Conservation (phyloP, 805 yeast species). For the Myxozyma neglecta region DNA sequence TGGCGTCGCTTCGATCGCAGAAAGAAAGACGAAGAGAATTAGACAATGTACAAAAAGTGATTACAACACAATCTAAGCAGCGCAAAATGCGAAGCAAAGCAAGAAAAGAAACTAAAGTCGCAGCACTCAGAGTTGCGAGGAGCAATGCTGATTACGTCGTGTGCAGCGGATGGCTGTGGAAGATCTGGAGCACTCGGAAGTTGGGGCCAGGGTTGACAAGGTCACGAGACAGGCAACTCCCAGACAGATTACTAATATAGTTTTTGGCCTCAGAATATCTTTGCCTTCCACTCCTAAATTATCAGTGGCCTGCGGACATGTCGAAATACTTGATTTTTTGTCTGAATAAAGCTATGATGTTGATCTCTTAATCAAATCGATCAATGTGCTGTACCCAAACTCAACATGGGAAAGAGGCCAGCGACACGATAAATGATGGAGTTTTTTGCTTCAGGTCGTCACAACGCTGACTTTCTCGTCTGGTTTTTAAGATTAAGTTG, state of each 20-base stretch:
- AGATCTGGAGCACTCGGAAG: slow-evolving; percentile 3
- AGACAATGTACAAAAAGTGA: not conserved
- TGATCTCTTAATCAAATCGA: no score
- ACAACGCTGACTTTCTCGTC: no score
- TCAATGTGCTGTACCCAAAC: no score
- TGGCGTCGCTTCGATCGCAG: slow-evolving; percentile 1
- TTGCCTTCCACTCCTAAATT: not conserved
- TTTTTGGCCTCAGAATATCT: no score
- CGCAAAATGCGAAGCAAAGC: not conserved
- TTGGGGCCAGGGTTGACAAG: not conserved
- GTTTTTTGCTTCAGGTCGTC: no score
- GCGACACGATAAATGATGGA: no score
- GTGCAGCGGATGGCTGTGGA: slow-evolving; percentile 19
- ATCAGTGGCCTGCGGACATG: no score
- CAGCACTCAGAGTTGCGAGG: not conserved
- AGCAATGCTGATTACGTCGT: slow-evolving; percentile 1
- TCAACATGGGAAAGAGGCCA: no score
- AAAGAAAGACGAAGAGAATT: not conserved
- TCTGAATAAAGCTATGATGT: no score
- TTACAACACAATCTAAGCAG: not conserved
- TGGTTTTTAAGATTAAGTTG: no score
- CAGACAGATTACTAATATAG: no score
- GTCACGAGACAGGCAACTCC: not conserved
- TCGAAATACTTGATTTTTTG: no score
- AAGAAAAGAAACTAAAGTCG: not conserved